phyloP scores from a whole-genome alignment of 2,329 filamentous ascomycete genomes.

The Madurella mycetomatis region DNA sequence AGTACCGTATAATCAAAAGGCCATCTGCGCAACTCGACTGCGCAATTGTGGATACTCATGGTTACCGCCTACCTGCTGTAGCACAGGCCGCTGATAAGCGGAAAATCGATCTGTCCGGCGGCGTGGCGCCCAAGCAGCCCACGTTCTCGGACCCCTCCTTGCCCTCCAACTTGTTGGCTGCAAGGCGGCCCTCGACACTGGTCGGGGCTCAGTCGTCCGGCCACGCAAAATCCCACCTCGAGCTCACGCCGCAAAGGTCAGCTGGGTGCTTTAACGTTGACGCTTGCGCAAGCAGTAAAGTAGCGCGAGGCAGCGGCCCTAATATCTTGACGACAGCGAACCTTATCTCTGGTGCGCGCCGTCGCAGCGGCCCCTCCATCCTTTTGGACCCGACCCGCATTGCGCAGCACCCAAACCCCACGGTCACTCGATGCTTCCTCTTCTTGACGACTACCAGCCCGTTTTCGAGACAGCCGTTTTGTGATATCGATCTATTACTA shows the following conservation, averaged over 20 bases:
- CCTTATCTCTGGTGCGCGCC: neutral
- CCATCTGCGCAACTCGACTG: too few relatives aligned
- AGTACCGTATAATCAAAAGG: too few relatives aligned
- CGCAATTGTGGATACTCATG: too few relatives aligned
- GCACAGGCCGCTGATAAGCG: neutral
- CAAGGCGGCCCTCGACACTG: neutral
- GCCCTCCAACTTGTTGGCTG: constrained; percentile 13
- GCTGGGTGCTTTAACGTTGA: neutral
- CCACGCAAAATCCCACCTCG: neutral
- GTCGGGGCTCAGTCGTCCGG: neutral
- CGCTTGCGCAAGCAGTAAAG: neutral
- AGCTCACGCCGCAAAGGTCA: neutral
- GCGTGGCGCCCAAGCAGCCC: constrained; percentile 3
- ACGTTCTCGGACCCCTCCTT: constrained; percentile 14
- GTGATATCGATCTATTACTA: neutral
- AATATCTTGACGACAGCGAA: neutral
- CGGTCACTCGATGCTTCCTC: neutral
- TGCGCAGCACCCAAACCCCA: neutral
- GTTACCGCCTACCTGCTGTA: neutral
- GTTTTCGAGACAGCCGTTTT: neutral
- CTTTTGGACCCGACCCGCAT: neutral
- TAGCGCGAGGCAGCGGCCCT: neutral
- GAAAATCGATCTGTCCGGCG: neutral
- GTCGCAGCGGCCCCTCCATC: neutral
- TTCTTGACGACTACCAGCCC: neutral